Conservation (phyloP, 805 yeast genomes). For the Saccharomycopsis oosterbeekiorum region DNA sequence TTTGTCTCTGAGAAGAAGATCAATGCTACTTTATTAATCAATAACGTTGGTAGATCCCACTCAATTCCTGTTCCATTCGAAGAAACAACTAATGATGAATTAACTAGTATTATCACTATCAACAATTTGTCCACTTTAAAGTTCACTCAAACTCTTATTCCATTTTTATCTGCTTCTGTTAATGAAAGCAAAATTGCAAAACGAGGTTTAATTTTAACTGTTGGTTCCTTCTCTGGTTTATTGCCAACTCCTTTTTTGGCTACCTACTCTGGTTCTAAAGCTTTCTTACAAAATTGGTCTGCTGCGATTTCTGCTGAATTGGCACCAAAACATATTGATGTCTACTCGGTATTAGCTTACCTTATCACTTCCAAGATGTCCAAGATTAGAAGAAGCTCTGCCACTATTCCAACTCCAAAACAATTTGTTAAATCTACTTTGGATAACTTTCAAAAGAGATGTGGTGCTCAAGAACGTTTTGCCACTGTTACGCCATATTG, state of each 20-base stretch:
- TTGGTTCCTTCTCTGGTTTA: slow-evolving; percentile 97
- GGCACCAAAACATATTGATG: slow-evolving; percentile 60
- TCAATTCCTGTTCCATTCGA: slow-evolving; percentile 88
- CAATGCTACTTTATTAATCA: slow-evolving; percentile 67
- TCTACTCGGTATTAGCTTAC: slow-evolving; percentile 76
- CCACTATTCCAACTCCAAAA: slow-evolving; percentile 72
- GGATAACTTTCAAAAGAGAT: slow-evolving; percentile 63
- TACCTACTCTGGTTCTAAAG: slow-evolving; percentile 92
- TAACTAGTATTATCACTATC: slow-evolving; percentile 71
- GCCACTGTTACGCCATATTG: slow-evolving; percentile 88
- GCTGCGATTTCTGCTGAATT: slow-evolving; percentile 82
- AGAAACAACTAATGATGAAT: slow-evolving; percentile 67
- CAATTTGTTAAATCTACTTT: slow-evolving; percentile 68
- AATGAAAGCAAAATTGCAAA: slow-evolving; percentile 28
- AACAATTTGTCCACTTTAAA: slow-evolving; percentile 78
- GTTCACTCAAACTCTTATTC: slow-evolving; percentile 72
- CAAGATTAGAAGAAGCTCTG: slow-evolving; percentile 70
- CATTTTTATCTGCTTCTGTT: slow-evolving; percentile 51
- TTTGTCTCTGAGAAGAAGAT: slow-evolving; percentile 30
- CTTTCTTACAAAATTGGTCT: slow-evolving; percentile 91
- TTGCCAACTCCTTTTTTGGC: slow-evolving; percentile 89
- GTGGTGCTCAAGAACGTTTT: slow-evolving; percentile 87
- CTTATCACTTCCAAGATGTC: slow-evolving; percentile 95
- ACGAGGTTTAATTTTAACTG: slow-evolving; percentile 74
- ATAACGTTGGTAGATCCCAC: slow-evolving; percentile 93